Evolutionary conservation across 805 yeast species (phyloP), one percentile per base, ranked within the genome.

Genomic region (Saccharomyces kudriavzevii): DNA sequence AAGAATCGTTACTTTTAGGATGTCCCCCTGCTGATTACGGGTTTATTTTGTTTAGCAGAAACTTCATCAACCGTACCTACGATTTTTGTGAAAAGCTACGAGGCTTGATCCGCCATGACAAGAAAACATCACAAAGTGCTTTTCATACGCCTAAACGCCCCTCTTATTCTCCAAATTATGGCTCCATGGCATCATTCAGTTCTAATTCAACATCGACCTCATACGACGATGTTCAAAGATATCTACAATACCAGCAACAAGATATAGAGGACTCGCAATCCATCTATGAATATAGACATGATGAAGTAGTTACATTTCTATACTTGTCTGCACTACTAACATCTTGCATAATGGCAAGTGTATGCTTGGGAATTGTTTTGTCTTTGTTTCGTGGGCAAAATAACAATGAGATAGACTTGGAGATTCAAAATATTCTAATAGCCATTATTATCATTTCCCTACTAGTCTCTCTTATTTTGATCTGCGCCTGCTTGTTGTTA

Each of bases 251-350:
- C 27, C 53, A 57, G 29, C 53, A 53, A 20, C 57, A 58, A 48
- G 63, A 64, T 31, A 47, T 59, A 20, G 60, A 56, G 25, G 65
- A 61, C 13, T 54, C 65, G 8, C 66, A 61, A 20, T 57, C 66
- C 2, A 51, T 62, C 20, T 66, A 64, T 52, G 71, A 66, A 51
- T 58, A 50, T 40, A 60, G 57, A 45, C 71, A 68, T 55, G 71
- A 68, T 53, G 65, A 66, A 51, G 68, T 68, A 24, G 46, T 66
- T 22, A 58, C 70, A 2, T 59, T 67, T 25, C 53, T 68, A 56
- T 68, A 65, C 51, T 40, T 67, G 22, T 57, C 68, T 1, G 50
- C 66, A 2, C 45, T 68, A 31, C 45, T 62, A 2, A 51, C 61
- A 3, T 64, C 70, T 4, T 62, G 63, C 27, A 46, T 65, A 5